These are phyloP conservation scores for Alternaria arbusti DNA, from an alignment of 2,329 filamentous ascomycete species.

Conservation along the genomic window DNA sequence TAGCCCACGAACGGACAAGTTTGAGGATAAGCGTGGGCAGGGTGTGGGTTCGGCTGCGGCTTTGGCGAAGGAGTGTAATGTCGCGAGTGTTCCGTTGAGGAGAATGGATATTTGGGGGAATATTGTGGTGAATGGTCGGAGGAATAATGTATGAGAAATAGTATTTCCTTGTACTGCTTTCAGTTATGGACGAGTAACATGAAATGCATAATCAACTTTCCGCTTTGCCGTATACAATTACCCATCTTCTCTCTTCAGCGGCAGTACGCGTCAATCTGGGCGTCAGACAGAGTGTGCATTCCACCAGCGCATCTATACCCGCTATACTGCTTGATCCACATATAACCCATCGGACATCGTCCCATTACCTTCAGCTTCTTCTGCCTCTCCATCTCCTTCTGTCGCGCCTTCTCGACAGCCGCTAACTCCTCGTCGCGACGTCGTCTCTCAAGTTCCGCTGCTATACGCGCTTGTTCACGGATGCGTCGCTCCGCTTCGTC, in stretches of 20 bases:
- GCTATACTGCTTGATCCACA: conserved; percentile 65
- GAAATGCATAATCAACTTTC: background rate
- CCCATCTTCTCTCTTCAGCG: background rate
- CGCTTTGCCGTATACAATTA: background rate
- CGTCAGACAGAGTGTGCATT: background rate
- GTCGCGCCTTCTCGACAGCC: conserved; percentile 46
- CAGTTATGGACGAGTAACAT: rapidly evolving
- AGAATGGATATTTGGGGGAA: background rate
- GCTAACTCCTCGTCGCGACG: conserved; percentile 44
- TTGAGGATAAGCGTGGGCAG: background rate
- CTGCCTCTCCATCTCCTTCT: conserved; percentile 52
- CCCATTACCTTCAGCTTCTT: conserved; percentile 62
- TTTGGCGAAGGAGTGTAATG: background rate
- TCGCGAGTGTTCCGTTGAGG: background rate
- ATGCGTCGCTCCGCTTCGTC: conserved; percentile 19
- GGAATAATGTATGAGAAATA: background rate
- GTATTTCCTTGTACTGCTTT: background rate
- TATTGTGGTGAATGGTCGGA: background rate
- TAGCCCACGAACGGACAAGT: background rate
- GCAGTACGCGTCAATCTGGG: conserved; percentile 8
- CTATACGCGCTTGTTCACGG: conserved; percentile 26
- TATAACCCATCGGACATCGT: conserved; percentile 61
- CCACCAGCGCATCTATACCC: conserved; percentile 71
- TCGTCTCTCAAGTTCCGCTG: conserved; percentile 27
- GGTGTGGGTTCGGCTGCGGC: background rate